These are phyloP conservation scores for Handroanthus guayacan DNA, from an alignment of 257 asterid genomes.

Conservation along the genomic window DNA sequence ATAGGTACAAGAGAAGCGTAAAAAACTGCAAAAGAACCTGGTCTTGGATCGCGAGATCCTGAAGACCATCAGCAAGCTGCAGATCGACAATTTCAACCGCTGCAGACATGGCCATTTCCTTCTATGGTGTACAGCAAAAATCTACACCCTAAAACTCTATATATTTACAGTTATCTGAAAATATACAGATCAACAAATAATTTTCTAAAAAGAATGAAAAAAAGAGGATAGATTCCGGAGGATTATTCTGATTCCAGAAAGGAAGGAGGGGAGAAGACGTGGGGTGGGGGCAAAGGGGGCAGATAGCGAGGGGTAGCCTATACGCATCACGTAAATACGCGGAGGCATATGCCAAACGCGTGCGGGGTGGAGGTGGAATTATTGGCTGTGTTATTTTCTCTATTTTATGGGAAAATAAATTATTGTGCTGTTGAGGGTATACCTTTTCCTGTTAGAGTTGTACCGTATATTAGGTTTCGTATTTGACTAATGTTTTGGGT, in stretches of 20 bases:
- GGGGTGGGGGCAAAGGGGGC: conserved; percentile 4
- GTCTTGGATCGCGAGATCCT: conserved; percentile 46
- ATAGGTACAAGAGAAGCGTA: background rate
- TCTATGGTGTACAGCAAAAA: conserved; percentile 30
- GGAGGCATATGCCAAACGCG: conserved; percentile 1
- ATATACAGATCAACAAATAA: background rate
- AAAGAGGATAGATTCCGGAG: conserved; percentile 36
- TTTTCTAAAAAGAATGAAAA: background rate
- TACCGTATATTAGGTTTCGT: background rate
- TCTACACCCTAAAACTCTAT: conserved; percentile 24
- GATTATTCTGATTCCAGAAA: conserved; percentile 45
- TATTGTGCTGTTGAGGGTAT: background rate
- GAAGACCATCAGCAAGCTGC: conserved; percentile 45
- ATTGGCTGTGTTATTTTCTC: background rate
- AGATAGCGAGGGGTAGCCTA: background rate
- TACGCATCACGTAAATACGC: background rate
- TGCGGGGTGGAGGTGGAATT: background rate
- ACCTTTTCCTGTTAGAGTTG: background rate
- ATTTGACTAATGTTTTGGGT: background rate
- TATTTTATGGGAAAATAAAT: background rate
- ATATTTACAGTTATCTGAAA: conserved; percentile 24
- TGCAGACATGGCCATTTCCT: conserved; percentile 50
- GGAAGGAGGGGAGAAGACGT: conserved; percentile 11
- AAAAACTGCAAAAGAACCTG: conserved; percentile 46
- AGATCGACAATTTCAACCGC: conserved; percentile 43